Conservation (phyloP, 139 green algal genomes). For the Ettlia oleoabundans region DNA sequence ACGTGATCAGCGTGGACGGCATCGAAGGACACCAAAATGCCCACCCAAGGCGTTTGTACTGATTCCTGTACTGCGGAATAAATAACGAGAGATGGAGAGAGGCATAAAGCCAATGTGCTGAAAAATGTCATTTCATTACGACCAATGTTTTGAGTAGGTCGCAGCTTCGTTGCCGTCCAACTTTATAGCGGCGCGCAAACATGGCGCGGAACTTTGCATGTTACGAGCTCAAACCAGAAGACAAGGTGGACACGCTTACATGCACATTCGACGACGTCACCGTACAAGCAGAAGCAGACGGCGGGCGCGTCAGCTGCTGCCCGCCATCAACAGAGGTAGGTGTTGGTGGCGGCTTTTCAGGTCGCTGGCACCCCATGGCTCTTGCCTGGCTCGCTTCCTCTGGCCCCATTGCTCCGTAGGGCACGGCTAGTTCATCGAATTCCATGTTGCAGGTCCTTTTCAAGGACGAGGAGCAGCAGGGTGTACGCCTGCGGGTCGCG, state of each 20-base stretch:
- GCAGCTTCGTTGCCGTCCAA: no score
- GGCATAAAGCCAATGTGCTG: no score
- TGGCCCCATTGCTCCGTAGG: background rate
- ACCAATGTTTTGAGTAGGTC: no score
- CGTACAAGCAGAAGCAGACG: background rate
- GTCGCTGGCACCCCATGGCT: background rate
- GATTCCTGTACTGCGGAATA: no score
- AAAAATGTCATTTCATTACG: no score
- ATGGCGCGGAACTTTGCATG: background rate
- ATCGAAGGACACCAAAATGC: background rate
- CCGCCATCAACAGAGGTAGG: background rate
- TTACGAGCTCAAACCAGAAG: background rate
- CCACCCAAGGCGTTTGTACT: no score
- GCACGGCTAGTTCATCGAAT: background rate
- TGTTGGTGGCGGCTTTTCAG: background rate
- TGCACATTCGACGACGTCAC: conserved; percentile 2
- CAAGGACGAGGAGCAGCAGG: conserved; percentile 13
- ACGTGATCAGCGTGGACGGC: background rate
- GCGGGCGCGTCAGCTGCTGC: background rate
- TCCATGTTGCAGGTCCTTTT: background rate
- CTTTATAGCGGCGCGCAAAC: no score
- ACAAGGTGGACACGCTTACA: background rate
- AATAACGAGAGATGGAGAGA: no score
- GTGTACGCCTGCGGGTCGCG: conserved; percentile 22
- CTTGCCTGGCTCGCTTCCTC: background rate